Percentiles rank a stretch among this genome's conserved stretches.
Evolutionary conservation across 352 stramenopile genomes (phyloP).

Genomic region (Globisporangium emineosum): DNA sequence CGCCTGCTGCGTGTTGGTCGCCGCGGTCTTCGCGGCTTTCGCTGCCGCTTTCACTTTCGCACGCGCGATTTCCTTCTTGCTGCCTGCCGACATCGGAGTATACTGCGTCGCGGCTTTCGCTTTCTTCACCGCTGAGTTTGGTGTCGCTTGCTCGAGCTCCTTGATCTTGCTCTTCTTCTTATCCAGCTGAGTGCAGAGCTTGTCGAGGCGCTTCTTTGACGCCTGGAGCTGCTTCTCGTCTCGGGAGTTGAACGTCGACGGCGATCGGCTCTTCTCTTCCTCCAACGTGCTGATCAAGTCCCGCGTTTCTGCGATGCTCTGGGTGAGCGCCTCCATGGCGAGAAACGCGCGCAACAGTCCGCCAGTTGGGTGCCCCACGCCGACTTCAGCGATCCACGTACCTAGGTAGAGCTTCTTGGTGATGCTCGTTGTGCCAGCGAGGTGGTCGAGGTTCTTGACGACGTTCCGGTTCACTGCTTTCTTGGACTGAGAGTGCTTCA

Average conservation of each 20-base stretch:
- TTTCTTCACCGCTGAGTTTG: slow-evolving; percentile 13
- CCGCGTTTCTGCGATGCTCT: slow-evolving; percentile 53
- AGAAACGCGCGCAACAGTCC: slow-evolving; percentile 71
- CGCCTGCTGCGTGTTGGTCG: slow-evolving; percentile 27
- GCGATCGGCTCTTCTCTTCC: slow-evolving; percentile 25
- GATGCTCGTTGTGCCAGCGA: slow-evolving; percentile 34
- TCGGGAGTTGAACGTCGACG: slow-evolving; percentile 26
- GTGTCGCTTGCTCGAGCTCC: slow-evolving; percentile 34
- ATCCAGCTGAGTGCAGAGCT: slow-evolving; percentile 30
- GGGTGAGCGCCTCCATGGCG: slow-evolving; percentile 62
- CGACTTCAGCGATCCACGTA: slow-evolving; percentile 86
- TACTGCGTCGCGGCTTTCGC: neutral
- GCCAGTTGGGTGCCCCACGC: slow-evolving; percentile 69
- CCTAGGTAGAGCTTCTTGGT: slow-evolving; percentile 65
- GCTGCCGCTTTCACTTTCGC: slow-evolving; percentile 1
- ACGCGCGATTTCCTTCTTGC: slow-evolving; percentile 1
- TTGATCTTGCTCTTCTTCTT: slow-evolving; percentile 71
- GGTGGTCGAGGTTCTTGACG: slow-evolving; percentile 67
- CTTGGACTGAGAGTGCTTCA: slow-evolving; percentile 16
- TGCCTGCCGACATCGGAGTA: neutral
- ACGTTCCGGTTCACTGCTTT: slow-evolving; percentile 16
- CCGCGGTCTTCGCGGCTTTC: slow-evolving; percentile 22
- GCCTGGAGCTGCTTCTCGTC: slow-evolving; percentile 37
- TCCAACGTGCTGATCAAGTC: slow-evolving; percentile 51
- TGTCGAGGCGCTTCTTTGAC: slow-evolving; percentile 27